These are phyloP conservation scores for Fennellomyces sp. DNA, from an alignment of 371 early-diverging fungal genomes.

Conservation along the genomic window DNA sequence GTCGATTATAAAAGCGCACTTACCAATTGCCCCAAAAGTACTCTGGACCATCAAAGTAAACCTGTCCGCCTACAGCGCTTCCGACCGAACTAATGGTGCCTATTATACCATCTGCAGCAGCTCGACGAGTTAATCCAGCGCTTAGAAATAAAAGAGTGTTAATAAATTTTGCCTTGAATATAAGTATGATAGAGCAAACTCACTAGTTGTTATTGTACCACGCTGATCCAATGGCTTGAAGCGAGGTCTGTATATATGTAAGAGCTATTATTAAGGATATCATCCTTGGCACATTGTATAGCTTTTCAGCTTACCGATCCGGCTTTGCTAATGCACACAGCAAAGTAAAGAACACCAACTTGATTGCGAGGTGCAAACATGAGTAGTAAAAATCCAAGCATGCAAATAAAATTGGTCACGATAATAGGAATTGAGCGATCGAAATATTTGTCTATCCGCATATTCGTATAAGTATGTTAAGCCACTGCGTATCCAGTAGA, in stretches of 20 bases:
- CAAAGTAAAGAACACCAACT: slow-evolving; percentile 19
- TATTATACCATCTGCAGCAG: slow-evolving; percentile 34
- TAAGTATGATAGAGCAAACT: too few species aligned
- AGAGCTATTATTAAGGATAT: too few species aligned
- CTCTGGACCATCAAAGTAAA: slow-evolving; percentile 22
- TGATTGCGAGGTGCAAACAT: slow-evolving; percentile 18
- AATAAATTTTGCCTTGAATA: too few species aligned
- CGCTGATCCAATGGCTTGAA: slow-evolving; percentile 26
- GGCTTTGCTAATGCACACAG: slow-evolving; percentile 24
- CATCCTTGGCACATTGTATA: too few species aligned
- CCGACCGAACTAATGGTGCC: slow-evolving; percentile 36
- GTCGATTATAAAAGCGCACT: too few species aligned
- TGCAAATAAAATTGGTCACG: slow-evolving; percentile 15
- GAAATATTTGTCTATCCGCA: slow-evolving; percentile 11
- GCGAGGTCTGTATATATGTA: slow-evolving; percentile 29
- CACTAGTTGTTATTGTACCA: slow-evolving; percentile 41
- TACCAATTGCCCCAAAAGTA: slow-evolving; percentile 10
- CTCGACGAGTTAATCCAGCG: slow-evolving; percentile 37
- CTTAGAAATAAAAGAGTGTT: neutral
- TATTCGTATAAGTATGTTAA: too few species aligned
- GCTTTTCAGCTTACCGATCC: slow-evolving; percentile 8
- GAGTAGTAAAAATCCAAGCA: slow-evolving; percentile 28
- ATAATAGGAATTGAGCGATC: slow-evolving; percentile 35
- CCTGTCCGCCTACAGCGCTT: slow-evolving; percentile 29
- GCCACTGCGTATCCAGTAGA: too few species aligned